Percentiles rank a stretch among this genome's conserved stretches.
Conservation (phyloP, 768 basidiomycete species). For the Kwoniella shandongensis region DNA sequence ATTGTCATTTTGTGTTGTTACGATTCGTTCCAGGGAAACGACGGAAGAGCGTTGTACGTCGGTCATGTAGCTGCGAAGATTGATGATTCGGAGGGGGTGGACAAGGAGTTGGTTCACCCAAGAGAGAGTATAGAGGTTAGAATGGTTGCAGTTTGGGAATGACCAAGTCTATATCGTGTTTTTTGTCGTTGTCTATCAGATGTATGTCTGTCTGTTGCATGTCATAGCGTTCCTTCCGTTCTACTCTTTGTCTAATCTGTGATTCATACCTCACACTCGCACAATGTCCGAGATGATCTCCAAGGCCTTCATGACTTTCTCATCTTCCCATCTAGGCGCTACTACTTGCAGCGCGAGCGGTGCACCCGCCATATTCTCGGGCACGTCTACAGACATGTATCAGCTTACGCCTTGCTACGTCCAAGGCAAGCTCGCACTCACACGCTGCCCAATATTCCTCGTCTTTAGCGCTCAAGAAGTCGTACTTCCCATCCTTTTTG, state of each 20-base stretch:
- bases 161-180: no score
- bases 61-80: no score
- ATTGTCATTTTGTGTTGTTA: no score
- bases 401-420: no score
- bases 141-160: conserved; percentile 22
- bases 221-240: background rate
- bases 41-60: no score
- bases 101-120: conserved; percentile 5
- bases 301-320: conserved; percentile 13
- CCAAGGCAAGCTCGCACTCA: no score
- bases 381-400: conserved; percentile 9
- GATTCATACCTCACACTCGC: background rate
- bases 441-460: conserved; percentile 12
- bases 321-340: conserved; percentile 26
- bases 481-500: background rate
- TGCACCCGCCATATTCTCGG: conserved; percentile 12
- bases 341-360: conserved; percentile 32
- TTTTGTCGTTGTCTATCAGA: no score
- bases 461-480: conserved; percentile 24
- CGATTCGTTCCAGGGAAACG: no score
- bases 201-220: no score
- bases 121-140: conserved; percentile 28
- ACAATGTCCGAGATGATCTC: conserved; percentile 7
- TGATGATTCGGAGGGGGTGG: conserved; percentile 5
- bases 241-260: background rate